Percentiles rank a stretch among this genome's conserved stretches.
phyloP scores from a whole-genome alignment of 2,329 filamentous ascomycete species.

The Phaeosphaeriaceae sp. region DNA sequence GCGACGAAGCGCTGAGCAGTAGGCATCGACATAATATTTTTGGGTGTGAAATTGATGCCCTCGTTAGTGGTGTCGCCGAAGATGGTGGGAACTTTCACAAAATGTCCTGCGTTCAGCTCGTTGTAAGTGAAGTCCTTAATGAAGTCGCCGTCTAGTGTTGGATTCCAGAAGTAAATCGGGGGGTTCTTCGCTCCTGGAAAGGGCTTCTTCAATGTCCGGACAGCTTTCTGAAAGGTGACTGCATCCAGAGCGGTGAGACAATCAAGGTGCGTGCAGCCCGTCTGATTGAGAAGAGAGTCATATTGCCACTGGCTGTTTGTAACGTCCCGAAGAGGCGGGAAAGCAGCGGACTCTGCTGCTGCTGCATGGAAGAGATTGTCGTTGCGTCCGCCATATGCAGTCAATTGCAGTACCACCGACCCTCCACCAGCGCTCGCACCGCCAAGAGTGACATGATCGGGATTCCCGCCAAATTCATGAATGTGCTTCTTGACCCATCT shows the following conservation, averaged over 20 bases:
- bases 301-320: constrained; percentile 53
- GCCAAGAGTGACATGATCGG: constrained; percentile 47
- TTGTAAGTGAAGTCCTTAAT: constrained; percentile 50
- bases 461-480: constrained; percentile 48
- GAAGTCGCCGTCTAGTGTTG: constrained; percentile 52
- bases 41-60: constrained; percentile 49
- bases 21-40: constrained; percentile 41
- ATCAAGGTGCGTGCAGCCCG: constrained; percentile 46
- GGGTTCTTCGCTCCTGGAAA: constrained; percentile 46
- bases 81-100: constrained; percentile 51
- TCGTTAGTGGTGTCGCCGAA: constrained; percentile 56
- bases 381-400: constrained; percentile 45
- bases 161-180: constrained; percentile 52
- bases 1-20: constrained; percentile 45
- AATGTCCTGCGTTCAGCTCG: constrained; percentile 45
- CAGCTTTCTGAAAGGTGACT: constrained; percentile 47
- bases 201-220: constrained; percentile 41
- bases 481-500: constrained; percentile 49
- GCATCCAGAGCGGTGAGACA: constrained; percentile 50
- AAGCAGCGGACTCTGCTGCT: constrained; percentile 44
- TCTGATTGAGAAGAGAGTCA: constrained; percentile 42
- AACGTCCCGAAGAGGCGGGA: constrained; percentile 49
- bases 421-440: constrained; percentile 51
- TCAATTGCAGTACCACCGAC: constrained; percentile 47
- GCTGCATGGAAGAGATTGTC: constrained; percentile 47